These are phyloP conservation scores for Plasmopara viticola DNA, from an alignment of 352 stramenopile genomes.

Conservation along the genomic window DNA sequence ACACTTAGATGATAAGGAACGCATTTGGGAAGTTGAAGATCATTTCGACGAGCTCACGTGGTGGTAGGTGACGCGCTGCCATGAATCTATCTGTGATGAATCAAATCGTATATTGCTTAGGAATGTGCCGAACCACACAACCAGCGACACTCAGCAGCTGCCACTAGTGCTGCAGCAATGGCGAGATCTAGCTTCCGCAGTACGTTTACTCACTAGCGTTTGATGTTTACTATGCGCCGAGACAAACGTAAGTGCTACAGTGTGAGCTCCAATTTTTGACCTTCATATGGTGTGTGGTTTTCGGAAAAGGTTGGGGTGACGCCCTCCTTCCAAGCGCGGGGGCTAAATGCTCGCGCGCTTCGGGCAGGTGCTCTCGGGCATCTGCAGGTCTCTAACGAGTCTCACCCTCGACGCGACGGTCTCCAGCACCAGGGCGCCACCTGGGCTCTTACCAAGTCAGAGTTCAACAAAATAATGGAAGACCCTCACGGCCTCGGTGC, in stretches of 20 bases:
- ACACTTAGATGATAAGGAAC: slow-evolving; percentile 51
- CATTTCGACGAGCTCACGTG: slow-evolving; percentile 68
- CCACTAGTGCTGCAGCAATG: slow-evolving; percentile 48
- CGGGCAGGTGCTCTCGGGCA: too few species aligned
- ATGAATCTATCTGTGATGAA: neutral
- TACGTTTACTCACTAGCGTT: slow-evolving; percentile 22
- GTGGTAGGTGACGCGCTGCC: slow-evolving; percentile 34
- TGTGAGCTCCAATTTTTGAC: too few species aligned
- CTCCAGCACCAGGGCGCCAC: too few species aligned
- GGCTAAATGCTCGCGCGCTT: too few species aligned
- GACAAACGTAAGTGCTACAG: neutral
- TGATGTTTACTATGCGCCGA: slow-evolving; percentile 3
- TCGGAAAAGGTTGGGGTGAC: too few species aligned
- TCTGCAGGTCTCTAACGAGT: too few species aligned
- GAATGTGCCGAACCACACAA: slow-evolving; percentile 52
- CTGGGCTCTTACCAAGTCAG: too few species aligned
- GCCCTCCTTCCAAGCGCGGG: too few species aligned
- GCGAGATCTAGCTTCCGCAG: slow-evolving; percentile 46
- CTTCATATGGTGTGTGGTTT: too few species aligned
- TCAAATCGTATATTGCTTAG: slow-evolving; percentile 15
- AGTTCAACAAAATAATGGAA: too few species aligned
- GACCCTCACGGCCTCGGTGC: too few species aligned
- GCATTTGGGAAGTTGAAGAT: slow-evolving; percentile 70
- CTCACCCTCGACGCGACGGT: too few species aligned
- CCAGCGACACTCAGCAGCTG: slow-evolving; percentile 42